Evolutionary conservation across 2,329 filamentous ascomycete species (phyloP).

Genomic region (Fusarium stilboides): DNA sequence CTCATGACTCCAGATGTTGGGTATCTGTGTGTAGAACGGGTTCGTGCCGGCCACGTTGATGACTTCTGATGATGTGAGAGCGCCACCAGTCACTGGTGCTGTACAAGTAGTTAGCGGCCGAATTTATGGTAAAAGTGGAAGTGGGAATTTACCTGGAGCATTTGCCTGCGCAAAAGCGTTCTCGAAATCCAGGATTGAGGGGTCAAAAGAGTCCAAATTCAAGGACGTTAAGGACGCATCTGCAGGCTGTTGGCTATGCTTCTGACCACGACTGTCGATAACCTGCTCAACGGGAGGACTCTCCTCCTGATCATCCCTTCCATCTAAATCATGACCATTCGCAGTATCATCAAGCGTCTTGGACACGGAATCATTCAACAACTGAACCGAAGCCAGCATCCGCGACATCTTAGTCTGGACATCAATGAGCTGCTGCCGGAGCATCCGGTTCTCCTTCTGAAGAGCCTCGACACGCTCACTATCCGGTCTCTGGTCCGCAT

Average conservation of each 20-base stretch:
- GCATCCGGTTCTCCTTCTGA: constrained; percentile 47
- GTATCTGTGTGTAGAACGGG: constrained; percentile 47
- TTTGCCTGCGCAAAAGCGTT: neutral
- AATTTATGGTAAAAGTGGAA: accelerated
- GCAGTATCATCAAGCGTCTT: constrained; percentile 45
- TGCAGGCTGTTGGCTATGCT: neutral
- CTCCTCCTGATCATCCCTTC: neutral
- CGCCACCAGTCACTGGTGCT: neutral
- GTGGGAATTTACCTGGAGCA: neutral
- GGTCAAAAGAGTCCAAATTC: constrained; percentile 9
- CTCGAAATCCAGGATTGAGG: constrained; percentile 16
- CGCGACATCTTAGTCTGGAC: constrained; percentile 49
- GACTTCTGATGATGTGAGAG: constrained; percentile 11
- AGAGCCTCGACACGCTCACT: constrained; percentile 46
- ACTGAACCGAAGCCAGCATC: constrained; percentile 47
- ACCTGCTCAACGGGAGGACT: neutral
- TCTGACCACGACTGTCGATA: accelerated
- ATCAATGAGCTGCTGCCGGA: constrained; percentile 51
- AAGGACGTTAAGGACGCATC: neutral
- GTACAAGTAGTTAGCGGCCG: no score
- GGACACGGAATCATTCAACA: constrained; percentile 45
- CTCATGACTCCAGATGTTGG: constrained; percentile 51
- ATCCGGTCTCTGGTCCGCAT: constrained; percentile 43
- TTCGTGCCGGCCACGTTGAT: constrained; percentile 26
- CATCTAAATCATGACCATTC: neutral